Percentiles rank a stretch among this genome's conserved stretches.
Evolutionary conservation across 257 asterid genomes (phyloP).

Genomic region (Solanum microdontum): DNA sequence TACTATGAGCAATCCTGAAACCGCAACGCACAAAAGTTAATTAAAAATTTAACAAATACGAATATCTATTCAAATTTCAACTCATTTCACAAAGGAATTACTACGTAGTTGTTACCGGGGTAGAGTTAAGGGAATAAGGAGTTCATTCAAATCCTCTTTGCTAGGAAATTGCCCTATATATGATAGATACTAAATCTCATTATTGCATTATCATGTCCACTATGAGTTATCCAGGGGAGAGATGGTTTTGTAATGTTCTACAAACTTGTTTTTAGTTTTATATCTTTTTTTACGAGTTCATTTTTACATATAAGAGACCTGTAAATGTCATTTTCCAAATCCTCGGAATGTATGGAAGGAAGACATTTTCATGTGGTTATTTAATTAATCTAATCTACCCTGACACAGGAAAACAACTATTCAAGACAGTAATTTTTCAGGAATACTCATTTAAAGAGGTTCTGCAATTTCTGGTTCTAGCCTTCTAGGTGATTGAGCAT

Average conservation of each 20-base stretch:
- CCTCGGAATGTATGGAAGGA: neutral
- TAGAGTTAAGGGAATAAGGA: neutral
- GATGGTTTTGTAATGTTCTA: neutral
- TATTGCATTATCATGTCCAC: neutral
- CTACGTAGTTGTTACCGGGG: neutral
- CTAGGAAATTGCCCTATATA: no score
- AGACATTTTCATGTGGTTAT: neutral
- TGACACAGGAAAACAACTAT: neutral
- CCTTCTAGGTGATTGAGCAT: neutral
- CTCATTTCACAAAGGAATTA: neutral
- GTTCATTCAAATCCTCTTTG: neutral
- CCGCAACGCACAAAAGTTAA: neutral
- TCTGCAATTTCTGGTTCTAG: neutral
- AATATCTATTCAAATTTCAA: neutral
- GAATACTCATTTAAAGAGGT: neutral
- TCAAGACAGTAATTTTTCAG: neutral
- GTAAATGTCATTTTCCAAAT: neutral
- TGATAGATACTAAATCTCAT: neutral
- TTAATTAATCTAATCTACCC: neutral
- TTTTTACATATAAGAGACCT: neutral
- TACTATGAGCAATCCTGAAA: neutral
- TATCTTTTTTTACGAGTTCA: no score
- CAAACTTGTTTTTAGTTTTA: neutral
- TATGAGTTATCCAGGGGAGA: neutral
- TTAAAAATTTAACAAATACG: neutral